phyloP scores from a whole-genome alignment of 1,139 yeast genomes.

The Pichia sp. region DNA sequence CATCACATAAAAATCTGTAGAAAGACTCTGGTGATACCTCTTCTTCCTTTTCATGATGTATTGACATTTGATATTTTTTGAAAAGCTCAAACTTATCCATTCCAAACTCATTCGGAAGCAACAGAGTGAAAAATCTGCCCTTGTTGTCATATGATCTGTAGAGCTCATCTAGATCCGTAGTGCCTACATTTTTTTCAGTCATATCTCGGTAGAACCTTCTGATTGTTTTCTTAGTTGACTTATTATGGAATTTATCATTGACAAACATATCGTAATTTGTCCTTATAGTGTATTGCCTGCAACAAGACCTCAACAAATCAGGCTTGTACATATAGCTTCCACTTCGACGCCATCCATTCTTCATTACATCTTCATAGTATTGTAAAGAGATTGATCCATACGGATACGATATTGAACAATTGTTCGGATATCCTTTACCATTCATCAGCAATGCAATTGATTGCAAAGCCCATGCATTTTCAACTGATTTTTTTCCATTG shows the following conservation, averaged over 20 bases:
- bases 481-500: constrained; percentile 36
- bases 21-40: constrained; percentile 45
- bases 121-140: constrained; percentile 3
- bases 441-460: constrained; percentile 17
- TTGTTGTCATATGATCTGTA: constrained; percentile 4
- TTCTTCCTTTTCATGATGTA: constrained; percentile 56
- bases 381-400: constrained; percentile 40
- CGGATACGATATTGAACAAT: constrained; percentile 44
- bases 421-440: constrained; percentile 21
- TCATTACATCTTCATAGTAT: constrained; percentile 58
- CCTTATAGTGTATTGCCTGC: constrained; percentile 76
- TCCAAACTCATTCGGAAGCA: constrained; percentile 49
- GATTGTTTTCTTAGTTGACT: constrained; percentile 60
- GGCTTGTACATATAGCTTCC: constrained; percentile 70
- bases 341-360: constrained; percentile 72
- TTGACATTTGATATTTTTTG: constrained; percentile 56
- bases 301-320: constrained; percentile 66
- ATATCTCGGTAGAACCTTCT: constrained; percentile 48
- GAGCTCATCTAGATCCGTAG: not conserved
- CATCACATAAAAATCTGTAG: constrained; percentile 57
- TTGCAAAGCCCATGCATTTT: constrained; percentile 33
- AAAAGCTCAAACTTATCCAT: constrained; percentile 60
- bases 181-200: constrained; percentile 30
- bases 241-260: constrained; percentile 33
- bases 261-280: constrained; percentile 39